These are phyloP conservation scores for Calonectria ilicicola DNA, from an alignment of 2,329 filamentous ascomycete genomes.

Conservation along the genomic window DNA sequence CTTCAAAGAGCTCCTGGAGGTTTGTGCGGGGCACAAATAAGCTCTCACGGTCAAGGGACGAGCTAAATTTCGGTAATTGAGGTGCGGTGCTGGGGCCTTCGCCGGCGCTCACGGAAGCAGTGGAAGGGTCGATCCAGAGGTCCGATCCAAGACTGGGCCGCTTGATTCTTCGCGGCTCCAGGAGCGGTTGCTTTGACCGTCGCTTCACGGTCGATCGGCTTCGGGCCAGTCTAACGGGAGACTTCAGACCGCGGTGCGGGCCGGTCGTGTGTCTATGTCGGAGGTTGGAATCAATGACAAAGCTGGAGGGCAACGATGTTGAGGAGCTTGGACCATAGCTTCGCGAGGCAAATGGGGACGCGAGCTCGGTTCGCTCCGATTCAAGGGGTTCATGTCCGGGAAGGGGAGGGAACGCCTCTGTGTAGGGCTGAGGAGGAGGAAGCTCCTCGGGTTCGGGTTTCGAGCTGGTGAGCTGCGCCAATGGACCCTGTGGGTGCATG, in stretches of 20 bases:
- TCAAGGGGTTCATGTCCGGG: constrained; percentile 36
- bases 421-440: constrained; percentile 31
- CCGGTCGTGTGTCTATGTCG: constrained; percentile 63
- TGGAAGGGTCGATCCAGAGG: constrained; percentile 62
- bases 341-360: constrained; percentile 67
- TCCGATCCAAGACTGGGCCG: constrained; percentile 67
- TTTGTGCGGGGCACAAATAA: constrained; percentile 57
- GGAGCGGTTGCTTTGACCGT: constrained; percentile 58
- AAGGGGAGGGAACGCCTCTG: constrained; percentile 7
- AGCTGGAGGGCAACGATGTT: constrained; percentile 55
- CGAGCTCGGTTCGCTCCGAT: constrained; percentile 54
- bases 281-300: constrained; percentile 46
- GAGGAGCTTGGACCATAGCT: constrained; percentile 75
- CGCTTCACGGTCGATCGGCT: constrained; percentile 69
- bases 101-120: constrained; percentile 36
- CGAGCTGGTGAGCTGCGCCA: constrained; percentile 70
- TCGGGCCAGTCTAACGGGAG: constrained; percentile 62
- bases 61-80: constrained; percentile 48
- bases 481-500: constrained; percentile 72
- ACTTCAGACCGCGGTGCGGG: constrained; percentile 63
- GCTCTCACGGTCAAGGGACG: constrained; percentile 48
- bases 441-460: constrained; percentile 39
- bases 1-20: constrained; percentile 55
- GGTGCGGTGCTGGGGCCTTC: constrained; percentile 34
- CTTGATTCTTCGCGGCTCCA: constrained; percentile 62